A percentile compares a stretch with the other conserved stretches of the same genome.
Evolutionary conservation across 2,329 filamentous ascomycete genomes (phyloP).

Genomic region (Purpureocillium lavendulum): DNA sequence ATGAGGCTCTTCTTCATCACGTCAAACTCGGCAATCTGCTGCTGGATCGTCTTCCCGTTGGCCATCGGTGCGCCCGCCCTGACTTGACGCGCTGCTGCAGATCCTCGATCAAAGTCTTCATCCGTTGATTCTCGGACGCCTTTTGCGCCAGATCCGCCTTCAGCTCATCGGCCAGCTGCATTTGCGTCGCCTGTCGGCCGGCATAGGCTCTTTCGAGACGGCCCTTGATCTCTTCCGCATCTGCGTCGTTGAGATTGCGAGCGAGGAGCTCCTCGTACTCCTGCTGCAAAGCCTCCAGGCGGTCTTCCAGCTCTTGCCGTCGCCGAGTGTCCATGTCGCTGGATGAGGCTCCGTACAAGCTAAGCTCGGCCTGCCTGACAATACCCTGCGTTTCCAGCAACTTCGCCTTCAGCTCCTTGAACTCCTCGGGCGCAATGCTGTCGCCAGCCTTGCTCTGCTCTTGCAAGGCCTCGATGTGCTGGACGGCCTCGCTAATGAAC

Average conservation of each 20-base stretch:
- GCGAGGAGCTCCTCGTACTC: conserved; percentile 80
- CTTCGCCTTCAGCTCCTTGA: conserved; percentile 67
- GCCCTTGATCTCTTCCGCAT: conserved; percentile 77
- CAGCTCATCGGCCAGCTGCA: conserved; percentile 67
- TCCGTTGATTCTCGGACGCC: conserved; percentile 70
- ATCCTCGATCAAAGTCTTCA: conserved; percentile 74
- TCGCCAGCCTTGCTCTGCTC: conserved; percentile 72
- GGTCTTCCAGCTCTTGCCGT: conserved; percentile 67
- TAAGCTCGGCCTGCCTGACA: conserved; percentile 84
- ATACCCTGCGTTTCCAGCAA: conserved; percentile 87
- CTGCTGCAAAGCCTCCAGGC: conserved; percentile 64
- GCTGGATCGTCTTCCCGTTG: conserved; percentile 86
- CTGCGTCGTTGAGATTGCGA: conserved; percentile 67
- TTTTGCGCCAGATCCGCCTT: conserved; percentile 69
- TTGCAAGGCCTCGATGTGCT: conserved; percentile 71
- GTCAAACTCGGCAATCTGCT: conserved; percentile 98
- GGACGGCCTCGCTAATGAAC: conserved; percentile 73
- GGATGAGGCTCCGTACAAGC: conserved; percentile 62
- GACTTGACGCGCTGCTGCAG: conserved; percentile 67
- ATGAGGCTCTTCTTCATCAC: conserved; percentile 99
- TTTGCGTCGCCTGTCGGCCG: conserved; percentile 65
- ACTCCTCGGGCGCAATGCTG: conserved; percentile 70
- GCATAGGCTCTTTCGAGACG: conserved; percentile 70
- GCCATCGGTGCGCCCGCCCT: conserved; percentile 48
- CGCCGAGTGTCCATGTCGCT: conserved; percentile 58